Evolutionary conservation across 2,329 filamentous ascomycete genomes (phyloP).

Genomic region (Xylariaceae sp.): DNA sequence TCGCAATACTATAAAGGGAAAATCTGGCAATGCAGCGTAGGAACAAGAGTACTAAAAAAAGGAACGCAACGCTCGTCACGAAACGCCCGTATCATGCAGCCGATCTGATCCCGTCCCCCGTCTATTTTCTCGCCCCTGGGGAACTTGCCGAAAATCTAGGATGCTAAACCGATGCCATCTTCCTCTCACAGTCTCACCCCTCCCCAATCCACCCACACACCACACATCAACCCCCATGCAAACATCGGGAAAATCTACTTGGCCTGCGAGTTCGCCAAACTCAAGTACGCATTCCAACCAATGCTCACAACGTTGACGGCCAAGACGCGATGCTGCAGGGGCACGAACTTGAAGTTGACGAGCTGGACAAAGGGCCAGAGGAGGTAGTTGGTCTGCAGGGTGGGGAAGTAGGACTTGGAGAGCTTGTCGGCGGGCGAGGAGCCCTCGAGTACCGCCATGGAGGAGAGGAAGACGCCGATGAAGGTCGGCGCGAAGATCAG

Average conservation of each 20-base stretch:
- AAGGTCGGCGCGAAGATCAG: slow-evolving; percentile 78
- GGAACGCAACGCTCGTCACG: slow-evolving; percentile 4
- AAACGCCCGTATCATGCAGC: slow-evolving; percentile 16
- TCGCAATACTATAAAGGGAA: neutral
- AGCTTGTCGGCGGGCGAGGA: slow-evolving; percentile 60
- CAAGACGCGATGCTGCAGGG: slow-evolving; percentile 75
- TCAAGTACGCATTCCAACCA: slow-evolving; percentile 64
- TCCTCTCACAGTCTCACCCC: neutral
- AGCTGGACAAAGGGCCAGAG: slow-evolving; percentile 84
- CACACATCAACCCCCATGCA: neutral
- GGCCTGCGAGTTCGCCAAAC: slow-evolving; percentile 47
- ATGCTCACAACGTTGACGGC: slow-evolving; percentile 79
- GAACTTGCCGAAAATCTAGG: slow-evolving; percentile 3
- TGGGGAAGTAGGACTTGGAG: slow-evolving; percentile 63
- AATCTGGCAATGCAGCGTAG: slow-evolving; percentile 5
- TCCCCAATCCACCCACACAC: neutral
- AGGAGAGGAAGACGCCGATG: slow-evolving; percentile 74
- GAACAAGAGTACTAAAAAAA: slow-evolving; percentile 5
- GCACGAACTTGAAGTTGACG: slow-evolving; percentile 83
- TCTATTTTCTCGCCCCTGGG: slow-evolving; percentile 3
- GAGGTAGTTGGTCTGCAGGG: slow-evolving; percentile 79
- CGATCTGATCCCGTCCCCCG: neutral
- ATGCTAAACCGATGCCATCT: neutral
- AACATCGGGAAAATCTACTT: neutral
- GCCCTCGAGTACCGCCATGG: slow-evolving; percentile 81